These are phyloP conservation scores for Oehlia diaphana DNA, from an alignment of 192 early-diverging fungal species.

Conservation along the genomic window DNA sequence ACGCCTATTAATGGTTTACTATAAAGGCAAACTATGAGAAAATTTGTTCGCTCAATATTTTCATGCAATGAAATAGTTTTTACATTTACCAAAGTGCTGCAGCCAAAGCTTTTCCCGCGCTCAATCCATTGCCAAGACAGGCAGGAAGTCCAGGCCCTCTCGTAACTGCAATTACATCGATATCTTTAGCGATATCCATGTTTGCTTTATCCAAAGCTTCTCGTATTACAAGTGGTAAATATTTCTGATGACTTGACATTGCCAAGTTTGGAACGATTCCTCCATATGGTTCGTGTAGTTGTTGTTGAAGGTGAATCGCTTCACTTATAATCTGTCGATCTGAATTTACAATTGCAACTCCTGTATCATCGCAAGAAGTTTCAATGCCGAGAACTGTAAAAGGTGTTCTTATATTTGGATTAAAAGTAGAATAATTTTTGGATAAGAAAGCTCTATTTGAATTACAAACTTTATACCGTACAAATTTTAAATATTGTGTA, in stretches of 20 bases:
- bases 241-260: conserved; percentile 60
- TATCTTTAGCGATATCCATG: conserved; percentile 45
- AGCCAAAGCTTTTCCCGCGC: conserved; percentile 72
- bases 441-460: background rate
- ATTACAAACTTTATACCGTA: background rate
- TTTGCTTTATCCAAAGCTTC: conserved; percentile 58
- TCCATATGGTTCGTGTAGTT: conserved; percentile 69
- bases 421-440: background rate
- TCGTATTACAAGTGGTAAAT: conserved; percentile 62
- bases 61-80: background rate
- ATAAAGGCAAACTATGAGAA: background rate
- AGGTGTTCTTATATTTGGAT: background rate
- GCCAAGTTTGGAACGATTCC: conserved; percentile 76
- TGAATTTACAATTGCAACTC: conserved; percentile 68
- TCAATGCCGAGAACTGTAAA: conserved; percentile 68
- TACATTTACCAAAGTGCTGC: conserved; percentile 48
- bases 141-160: conserved; percentile 73
- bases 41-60: background rate
- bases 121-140: conserved; percentile 67
- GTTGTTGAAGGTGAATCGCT: conserved; percentile 60
- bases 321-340: conserved; percentile 65
- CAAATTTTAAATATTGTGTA: background rate
- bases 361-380: conserved; percentile 81
- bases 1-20: conserved; percentile 72
- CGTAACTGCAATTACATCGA: conserved; percentile 77